phyloP scores from a whole-genome alignment of 257 asterid species.

The Schizonepeta tenuifolia region DNA sequence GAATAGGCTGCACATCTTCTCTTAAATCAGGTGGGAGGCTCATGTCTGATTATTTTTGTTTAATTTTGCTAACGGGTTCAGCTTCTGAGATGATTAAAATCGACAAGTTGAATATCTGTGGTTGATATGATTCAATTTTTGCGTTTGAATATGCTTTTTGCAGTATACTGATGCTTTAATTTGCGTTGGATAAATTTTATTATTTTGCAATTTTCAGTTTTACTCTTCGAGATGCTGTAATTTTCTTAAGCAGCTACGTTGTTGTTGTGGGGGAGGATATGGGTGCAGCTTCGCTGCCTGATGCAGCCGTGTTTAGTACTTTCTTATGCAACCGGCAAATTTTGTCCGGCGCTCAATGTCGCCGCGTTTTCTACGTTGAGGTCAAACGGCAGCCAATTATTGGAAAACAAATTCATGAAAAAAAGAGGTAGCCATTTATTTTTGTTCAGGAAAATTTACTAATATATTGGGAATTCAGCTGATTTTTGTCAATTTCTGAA shows the following conservation, averaged over 20 bases:
- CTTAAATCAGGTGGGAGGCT: conserved; percentile 10
- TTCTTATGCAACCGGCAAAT: conserved; percentile 9
- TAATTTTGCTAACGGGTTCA: not conserved
- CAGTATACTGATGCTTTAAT: not conserved
- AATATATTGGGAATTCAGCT: not conserved
- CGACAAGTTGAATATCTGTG: not conserved
- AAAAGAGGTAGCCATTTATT: conserved; percentile 15
- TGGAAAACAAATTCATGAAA: conserved; percentile 3
- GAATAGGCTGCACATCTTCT: conserved; percentile 13
- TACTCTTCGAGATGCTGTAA: not conserved
- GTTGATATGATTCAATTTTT: not conserved
- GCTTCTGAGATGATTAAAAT: not conserved
- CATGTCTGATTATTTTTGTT: not conserved
- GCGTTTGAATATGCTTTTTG: not conserved
- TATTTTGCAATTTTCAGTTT: not conserved
- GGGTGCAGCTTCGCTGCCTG: conserved; percentile 20
- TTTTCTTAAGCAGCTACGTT: not conserved
- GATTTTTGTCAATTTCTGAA: not conserved
- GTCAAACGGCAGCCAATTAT: conserved; percentile 13
- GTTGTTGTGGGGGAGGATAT: conserved; percentile 2
- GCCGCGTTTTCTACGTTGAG: conserved; percentile 5
- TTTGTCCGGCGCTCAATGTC: conserved; percentile 8
- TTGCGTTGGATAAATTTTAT: conserved; percentile 1
- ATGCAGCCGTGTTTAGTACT: conserved; percentile 22
- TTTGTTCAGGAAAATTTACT: not conserved